Evolutionary conservation across 352 stramenopile species (phyloP).

Genomic region (Phytophthora rubi): DNA sequence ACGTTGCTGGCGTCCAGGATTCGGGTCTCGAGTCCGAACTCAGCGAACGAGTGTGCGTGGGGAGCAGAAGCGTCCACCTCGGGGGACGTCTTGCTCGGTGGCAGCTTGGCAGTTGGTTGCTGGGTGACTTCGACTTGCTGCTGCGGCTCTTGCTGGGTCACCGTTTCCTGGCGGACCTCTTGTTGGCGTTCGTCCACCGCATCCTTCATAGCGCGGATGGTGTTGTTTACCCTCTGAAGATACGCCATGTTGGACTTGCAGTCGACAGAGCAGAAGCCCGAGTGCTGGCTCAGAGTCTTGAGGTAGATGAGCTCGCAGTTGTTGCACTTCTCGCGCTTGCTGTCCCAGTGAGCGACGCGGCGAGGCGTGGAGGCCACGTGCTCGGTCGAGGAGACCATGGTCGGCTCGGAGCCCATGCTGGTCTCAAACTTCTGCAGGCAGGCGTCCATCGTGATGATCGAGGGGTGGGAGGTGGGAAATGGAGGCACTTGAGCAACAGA

Average conservation of each 20-base stretch:
- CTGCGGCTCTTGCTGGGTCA: slow-evolving; percentile 24
- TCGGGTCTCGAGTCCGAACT: slow-evolving; percentile 72
- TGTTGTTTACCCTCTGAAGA: slow-evolving; percentile 80
- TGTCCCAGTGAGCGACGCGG: slow-evolving; percentile 81
- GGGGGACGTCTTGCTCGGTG: slow-evolving; percentile 6
- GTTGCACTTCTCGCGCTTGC: slow-evolving; percentile 84
- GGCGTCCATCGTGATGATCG: slow-evolving; percentile 48
- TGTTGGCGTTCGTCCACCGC: slow-evolving; percentile 58
- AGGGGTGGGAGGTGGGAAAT: slow-evolving; percentile 11
- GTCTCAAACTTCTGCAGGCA: slow-evolving; percentile 48
- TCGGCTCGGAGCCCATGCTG: slow-evolving; percentile 22
- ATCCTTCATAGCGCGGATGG: slow-evolving; percentile 78
- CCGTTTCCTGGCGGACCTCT: slow-evolving; percentile 23
- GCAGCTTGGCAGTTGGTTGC: slow-evolving; percentile 22
- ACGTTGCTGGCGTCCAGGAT: slow-evolving; percentile 57
- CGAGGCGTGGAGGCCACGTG: slow-evolving; percentile 14
- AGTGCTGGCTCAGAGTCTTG: slow-evolving; percentile 77
- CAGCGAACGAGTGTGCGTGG: slow-evolving; percentile 67
- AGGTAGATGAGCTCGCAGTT: slow-evolving; percentile 89
- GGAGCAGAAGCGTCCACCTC: slow-evolving; percentile 8
- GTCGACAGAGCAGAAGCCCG: slow-evolving; percentile 85
- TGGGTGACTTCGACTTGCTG: slow-evolving; percentile 24
- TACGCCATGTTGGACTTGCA: slow-evolving; percentile 89
- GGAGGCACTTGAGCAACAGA: slow-evolving; percentile 29
- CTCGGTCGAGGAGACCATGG: slow-evolving; percentile 14